Evolutionary conservation across 495 filamentous ascomycete genomes (phyloP).

Genomic region (Aspergillus sclerotioniger): DNA sequence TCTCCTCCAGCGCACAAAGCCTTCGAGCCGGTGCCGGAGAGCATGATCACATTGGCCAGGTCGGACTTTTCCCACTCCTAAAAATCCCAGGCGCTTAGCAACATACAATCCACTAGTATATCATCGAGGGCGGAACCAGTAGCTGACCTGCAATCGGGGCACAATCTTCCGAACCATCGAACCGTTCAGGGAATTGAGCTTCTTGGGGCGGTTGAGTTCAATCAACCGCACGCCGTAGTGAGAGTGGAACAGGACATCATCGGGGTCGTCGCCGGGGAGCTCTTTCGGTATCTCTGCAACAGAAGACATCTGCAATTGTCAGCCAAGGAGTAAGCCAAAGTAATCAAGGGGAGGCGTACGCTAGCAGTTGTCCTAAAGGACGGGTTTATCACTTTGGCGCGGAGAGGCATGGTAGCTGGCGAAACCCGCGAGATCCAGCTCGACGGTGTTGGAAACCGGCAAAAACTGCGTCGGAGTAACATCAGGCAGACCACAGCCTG

Average conservation of each 20-base stretch:
- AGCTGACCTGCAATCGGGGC: slow-evolving; percentile 66
- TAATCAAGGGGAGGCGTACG: slow-evolving; percentile 25
- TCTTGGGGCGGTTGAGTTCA: slow-evolving; percentile 88
- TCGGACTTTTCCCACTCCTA: slow-evolving; percentile 92
- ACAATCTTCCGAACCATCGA: slow-evolving; percentile 94
- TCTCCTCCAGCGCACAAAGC: slow-evolving; percentile 95
- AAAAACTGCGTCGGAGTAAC: slow-evolving; percentile 51
- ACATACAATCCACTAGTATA: not conserved
- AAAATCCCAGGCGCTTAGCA: slow-evolving; percentile 21
- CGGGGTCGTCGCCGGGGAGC: slow-evolving; percentile 65
- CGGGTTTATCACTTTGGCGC: slow-evolving; percentile 74
- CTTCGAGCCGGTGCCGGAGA: slow-evolving; percentile 80
- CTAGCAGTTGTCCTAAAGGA: slow-evolving; percentile 49
- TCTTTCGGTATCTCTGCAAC: slow-evolving; percentile 48
- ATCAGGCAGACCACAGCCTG: slow-evolving; percentile 36
- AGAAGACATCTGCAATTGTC: slow-evolving; percentile 55
- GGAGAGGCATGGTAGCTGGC: slow-evolving; percentile 72
- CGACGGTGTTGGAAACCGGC: slow-evolving; percentile 46
- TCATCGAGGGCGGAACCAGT: not conserved
- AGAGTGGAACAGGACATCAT: slow-evolving; percentile 89
- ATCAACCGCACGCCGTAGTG: slow-evolving; percentile 87
- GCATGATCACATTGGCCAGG: slow-evolving; percentile 86
- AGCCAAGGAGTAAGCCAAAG: not conserved
- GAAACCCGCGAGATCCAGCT: slow-evolving; percentile 53
- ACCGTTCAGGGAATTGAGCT: slow-evolving; percentile 84